Conservation (phyloP, 768 basidiomycete genomes). For the Mycena sanguinolenta region DNA sequence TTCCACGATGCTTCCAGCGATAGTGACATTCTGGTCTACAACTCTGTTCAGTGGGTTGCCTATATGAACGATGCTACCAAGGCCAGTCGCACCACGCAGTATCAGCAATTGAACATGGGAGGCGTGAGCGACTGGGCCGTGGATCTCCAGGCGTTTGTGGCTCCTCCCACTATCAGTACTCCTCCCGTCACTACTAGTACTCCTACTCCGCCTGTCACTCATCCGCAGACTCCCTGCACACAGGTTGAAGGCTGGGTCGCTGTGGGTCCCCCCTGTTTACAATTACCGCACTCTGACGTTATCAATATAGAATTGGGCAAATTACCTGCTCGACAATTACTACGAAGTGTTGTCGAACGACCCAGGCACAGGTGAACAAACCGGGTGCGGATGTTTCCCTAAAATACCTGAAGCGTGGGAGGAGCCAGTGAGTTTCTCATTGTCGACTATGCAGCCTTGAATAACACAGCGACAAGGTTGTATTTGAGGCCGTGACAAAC, state of each 20-base stretch:
- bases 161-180: neutral
- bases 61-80: slow-evolving; percentile 13
- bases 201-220: neutral
- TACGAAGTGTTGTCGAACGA: neutral
- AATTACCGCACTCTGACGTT: neutral
- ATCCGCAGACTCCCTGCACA: slow-evolving; percentile 8
- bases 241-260: slow-evolving; percentile 14
- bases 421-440: slow-evolving; percentile 3
- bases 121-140: slow-evolving; percentile 22
- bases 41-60: no score
- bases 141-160: slow-evolving; percentile 11
- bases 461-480: slow-evolving; percentile 1
- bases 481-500: slow-evolving; percentile 9
- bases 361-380: neutral
- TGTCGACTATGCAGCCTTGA: neutral
- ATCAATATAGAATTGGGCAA: neutral
- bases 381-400: slow-evolving; percentile 8
- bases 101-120: slow-evolving; percentile 13
- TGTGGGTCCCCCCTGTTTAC: neutral
- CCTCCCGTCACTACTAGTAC: neutral
- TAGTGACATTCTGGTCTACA: slow-evolving; percentile 19
- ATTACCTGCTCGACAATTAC: neutral
- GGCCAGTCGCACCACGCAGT: slow-evolving; percentile 7
- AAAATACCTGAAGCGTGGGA: slow-evolving; percentile 19
- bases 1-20: slow-evolving; percentile 1